Evolutionary conservation across 495 filamentous ascomycete genomes (phyloP), one percentile per base, ranked within the genome.

Genomic region (Penicillium nucicola): DNA sequence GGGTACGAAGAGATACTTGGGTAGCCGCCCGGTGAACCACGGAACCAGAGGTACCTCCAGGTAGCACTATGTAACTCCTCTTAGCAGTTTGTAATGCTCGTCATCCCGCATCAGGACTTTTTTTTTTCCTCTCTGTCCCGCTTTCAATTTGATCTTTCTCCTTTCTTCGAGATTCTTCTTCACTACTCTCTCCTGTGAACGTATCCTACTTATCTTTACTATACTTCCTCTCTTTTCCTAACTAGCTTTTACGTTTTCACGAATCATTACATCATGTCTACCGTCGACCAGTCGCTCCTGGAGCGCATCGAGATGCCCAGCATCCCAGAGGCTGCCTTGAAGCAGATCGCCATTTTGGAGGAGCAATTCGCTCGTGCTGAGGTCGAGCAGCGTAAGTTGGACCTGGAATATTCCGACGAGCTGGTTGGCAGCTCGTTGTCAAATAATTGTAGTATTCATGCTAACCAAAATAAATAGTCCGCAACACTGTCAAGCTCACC

Each of bases 331-430:
- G 61, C 68, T 41, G 57, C 58, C 9, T 52, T 49, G 48, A 60
- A 43, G 42, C 60, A 75, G 58, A 68, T 76, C 35, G 40, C 61
- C 19, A 28, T 62, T 11, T 34, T 76, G 14, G 63, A 75, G 56
- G 62, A 75, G 57, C 50, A 72, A 55, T 72, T 72, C 28, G 22
- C 52, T 25, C 63, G 66, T 25, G 66, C 63, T 7, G 70, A 72
- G 54, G 56, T 75, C 52, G 70, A 75, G 49, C 66, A 71, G 54
- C 33, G 73, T 76, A 63, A 50, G 73, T 72, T 45, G 37, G 41
- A 42, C 34, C 47, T 28, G n/a, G n/a, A n/a, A n/a, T 33, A 31
- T 36, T 32, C 31, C 13, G 37, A 34, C 44, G 6, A 44, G 38
- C 42, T 33, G 0, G 39, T 44, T 35, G 39, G 41, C 46, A 35